Conservation (phyloP, 2,329 filamentous ascomycete genomes). For the Colletotrichum orbiculare region DNA sequence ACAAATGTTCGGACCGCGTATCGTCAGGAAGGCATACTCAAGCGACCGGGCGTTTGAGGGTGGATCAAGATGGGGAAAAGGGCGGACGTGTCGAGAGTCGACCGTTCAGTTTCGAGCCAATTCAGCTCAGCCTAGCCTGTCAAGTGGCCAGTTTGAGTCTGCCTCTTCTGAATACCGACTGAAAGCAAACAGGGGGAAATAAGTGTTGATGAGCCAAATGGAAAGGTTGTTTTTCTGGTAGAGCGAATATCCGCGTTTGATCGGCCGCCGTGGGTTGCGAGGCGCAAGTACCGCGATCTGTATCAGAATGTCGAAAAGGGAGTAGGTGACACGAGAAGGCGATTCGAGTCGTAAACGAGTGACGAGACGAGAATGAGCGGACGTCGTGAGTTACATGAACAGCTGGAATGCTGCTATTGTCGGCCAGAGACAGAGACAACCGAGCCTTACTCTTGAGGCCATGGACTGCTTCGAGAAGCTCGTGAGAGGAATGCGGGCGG, state of each 20-base stretch:
- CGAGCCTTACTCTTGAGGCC: conserved; percentile 18
- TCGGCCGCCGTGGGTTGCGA: conserved; percentile 32
- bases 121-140: conserved; percentile 5
- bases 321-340: conserved; percentile 13
- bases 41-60: conserved; percentile 30
- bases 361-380: conserved; percentile 16
- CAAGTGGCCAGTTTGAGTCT: background rate
- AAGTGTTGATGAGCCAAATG: background rate
- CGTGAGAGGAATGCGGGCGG: conserved; percentile 18
- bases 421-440: conserved; percentile 2
- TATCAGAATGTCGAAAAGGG: conserved; percentile 34
- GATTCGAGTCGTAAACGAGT: conserved; percentile 15
- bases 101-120: background rate
- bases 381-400: conserved; percentile 19
- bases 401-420: background rate
- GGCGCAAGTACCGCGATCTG: conserved; percentile 6
- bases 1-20: conserved; percentile 28
- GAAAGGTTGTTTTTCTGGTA: conserved; percentile 13
- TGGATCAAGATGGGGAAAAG: conserved; percentile 27
- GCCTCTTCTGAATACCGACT: conserved; percentile 12
- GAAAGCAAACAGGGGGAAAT: conserved; percentile 3
- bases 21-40: conserved; percentile 31
- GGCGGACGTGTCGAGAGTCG: conserved; percentile 15
- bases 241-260: conserved; percentile 35
- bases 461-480: conserved; percentile 29